phyloP scores from a whole-genome alignment of 805 yeast species.

The Tetrapisispora namnaoensis region DNA sequence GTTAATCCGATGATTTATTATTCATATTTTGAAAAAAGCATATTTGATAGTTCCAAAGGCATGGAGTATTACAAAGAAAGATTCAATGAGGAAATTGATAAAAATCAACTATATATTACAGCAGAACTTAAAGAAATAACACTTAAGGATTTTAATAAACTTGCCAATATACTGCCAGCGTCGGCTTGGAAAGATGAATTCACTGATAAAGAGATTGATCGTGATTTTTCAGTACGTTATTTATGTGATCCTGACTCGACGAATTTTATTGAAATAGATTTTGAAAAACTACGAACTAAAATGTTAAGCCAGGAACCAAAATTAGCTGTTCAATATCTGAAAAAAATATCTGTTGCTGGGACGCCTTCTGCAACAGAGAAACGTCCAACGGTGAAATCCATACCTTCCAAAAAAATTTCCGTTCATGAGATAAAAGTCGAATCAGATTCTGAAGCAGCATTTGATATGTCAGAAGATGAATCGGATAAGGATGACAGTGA shows the following conservation, averaged over 20 bases:
- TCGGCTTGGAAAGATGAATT: constrained; percentile 28
- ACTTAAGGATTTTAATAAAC: constrained; percentile 34
- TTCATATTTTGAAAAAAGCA: constrained; percentile 14
- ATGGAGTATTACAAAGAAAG: constrained; percentile 10
- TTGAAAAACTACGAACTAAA: constrained; percentile 5
- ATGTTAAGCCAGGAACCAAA: constrained; percentile 7
- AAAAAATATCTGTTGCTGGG: constrained; percentile 1
- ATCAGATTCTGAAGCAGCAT: constrained; percentile 1
- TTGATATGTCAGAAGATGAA: constrained; percentile 1
- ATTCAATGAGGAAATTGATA: constrained; percentile 16
- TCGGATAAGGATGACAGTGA: constrained; percentile 1
- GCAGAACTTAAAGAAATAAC: constrained; percentile 38
- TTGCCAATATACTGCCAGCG: constrained; percentile 36
- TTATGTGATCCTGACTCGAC: constrained; percentile 13
- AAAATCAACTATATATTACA: constrained; percentile 47
- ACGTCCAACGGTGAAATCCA: background rate
- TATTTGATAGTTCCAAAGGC: constrained; percentile 13
- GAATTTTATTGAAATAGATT: constrained; percentile 9
- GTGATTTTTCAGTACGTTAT: constrained; percentile 10
- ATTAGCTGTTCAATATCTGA: constrained; percentile 12
- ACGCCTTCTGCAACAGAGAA: background rate
- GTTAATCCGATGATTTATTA: constrained; percentile 27
- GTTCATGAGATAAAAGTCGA: constrained; percentile 1
- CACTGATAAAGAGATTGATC: background rate
- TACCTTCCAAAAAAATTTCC: background rate